Base-by-base conservation (phyloP, 768 basidiomycete genomes). In the Boletellus emodensis region DNA sequence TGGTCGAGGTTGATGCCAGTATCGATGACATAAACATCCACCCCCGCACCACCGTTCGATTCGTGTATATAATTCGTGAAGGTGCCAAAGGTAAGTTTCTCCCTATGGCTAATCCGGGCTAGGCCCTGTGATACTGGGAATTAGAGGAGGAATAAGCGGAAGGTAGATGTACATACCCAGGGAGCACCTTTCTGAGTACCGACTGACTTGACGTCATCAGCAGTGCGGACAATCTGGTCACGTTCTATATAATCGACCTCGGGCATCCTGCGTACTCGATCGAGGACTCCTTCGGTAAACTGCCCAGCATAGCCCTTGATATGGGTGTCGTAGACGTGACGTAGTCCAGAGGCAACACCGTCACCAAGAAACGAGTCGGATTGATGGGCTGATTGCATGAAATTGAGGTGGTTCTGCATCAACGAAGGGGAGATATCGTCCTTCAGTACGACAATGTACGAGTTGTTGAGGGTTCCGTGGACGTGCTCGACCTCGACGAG, bases 401-500 rank as follows among this genome's bases (percentile, higher is more conserved):
- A 84, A 67, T 85, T 85, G 69, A 93, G 70, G 66, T 95, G 93
- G 69, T 85, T 87, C 61, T 81, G 71, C 66, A 86, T 74, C 36
- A 84, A 71, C 15, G 74, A 67, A 9, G 75, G 61, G 5, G 82
- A 74, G 12, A 85, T 55, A 49, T 81, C 83, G 52, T 83, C 77
- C 78, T 90, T 92, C 56, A 98, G 76, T 65, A 93, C 79, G 67
- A 98, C 82, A 55, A 98, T 92, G 74, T 97, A 98, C n/a, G 90
- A 89, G 76, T 94, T 87, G 73, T 87, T 84, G 66, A 94, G 72
- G 49, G 80, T 74, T 45, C 84, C 83, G 69, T 88, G 83, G 46
- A 82, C 79, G 62, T 87, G 84, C 54, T 81, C 71, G 35, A 71
- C 72, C 34, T 73, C 77, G 48, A 78, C 55, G 44, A 90, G 70